Evolutionary conservation across 2,329 filamentous ascomycete species (phyloP), one percentile per base, ranked within the genome.

Genomic region (Penicillium olsonii): DNA sequence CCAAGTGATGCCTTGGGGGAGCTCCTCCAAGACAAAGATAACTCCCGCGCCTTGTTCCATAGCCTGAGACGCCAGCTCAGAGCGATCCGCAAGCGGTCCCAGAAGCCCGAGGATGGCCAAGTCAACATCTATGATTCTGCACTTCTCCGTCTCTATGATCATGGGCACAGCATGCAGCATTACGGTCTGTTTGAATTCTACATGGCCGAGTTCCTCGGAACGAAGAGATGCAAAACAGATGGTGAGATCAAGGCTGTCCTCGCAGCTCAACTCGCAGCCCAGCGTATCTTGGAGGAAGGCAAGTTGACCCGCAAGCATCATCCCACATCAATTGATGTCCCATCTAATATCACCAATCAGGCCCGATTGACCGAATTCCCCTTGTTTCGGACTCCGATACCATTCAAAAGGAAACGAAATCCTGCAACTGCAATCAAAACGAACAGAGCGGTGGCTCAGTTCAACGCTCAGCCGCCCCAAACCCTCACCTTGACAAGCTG

Each of bases 51-150:
- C 2, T 66, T 75, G 42, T 59, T 63, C 33, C 55, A 65, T 24
- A 61, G 71, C 14, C 45, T 75, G 35, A 59, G 58, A 18, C 68
- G 67, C 37, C 69, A 74, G 48, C 47, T 71, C 14, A 54, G 57
- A 9, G 54, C 72, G 20, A 60, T 74, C 50, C 64, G 62, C 37
- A 60, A 61, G 20, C 73, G 73, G 39, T 68, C 69, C 2, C 62
- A 66, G 45, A 55, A 58, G 4, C 56, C 27, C 17, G 60, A 68
- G 26, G 66, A 71, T 35, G 64, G 61, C 6, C 64, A 74, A 44
- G 53, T 74, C 48, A 75, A 68, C 1, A 54, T 74, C 52, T 75
- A 68, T 26, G 73, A 76, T 56, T 68, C 64, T 46, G 65, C 67
- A n/a, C 52, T 76, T 15, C 43, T 75, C 35, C 48, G 58, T 8